These are phyloP conservation scores for Aspergillus puulaauensis DNA, from an alignment of 2,329 filamentous ascomycete genomes.

Conservation along the genomic window DNA sequence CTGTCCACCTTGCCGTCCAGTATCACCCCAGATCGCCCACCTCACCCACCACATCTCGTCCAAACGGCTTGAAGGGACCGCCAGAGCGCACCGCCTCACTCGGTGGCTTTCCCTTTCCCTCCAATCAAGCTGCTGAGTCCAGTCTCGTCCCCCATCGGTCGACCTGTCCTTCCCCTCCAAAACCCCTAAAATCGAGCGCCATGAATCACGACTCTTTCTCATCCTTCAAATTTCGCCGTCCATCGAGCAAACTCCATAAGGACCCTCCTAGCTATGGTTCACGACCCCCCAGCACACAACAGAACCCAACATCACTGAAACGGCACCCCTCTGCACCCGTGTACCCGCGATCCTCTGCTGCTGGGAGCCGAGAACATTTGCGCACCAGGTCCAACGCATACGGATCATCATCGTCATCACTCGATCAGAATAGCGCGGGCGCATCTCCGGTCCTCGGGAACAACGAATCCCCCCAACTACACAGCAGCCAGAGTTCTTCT, in stretches of 20 bases:
- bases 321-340: slow-evolving; percentile 49
- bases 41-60: slow-evolving; percentile 12
- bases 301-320: slow-evolving; percentile 45
- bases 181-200: slow-evolving; percentile 31
- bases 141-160: slow-evolving; percentile 18
- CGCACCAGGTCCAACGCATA: slow-evolving; percentile 48
- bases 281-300: slow-evolving; percentile 43
- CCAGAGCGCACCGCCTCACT: slow-evolving; percentile 25
- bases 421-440: slow-evolving; percentile 44
- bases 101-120: slow-evolving; percentile 23
- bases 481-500: slow-evolving; percentile 23
- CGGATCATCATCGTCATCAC: slow-evolving; percentile 49
- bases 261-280: slow-evolving; percentile 44
- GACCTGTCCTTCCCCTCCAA: slow-evolving; percentile 24
- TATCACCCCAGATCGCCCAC: slow-evolving; percentile 13
- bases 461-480: slow-evolving; percentile 31
- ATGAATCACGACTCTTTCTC: slow-evolving; percentile 40
- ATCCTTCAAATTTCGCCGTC: slow-evolving; percentile 39
- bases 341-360: slow-evolving; percentile 43
- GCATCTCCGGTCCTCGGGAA: slow-evolving; percentile 39
- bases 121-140: slow-evolving; percentile 21
- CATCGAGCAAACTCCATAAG: slow-evolving; percentile 46
- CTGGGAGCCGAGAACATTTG: slow-evolving; percentile 41
- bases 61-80: slow-evolving; percentile 19
- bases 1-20: slow-evolving; percentile 20